Evolutionary conservation across 768 basidiomycete species (phyloP).

Genomic region (Collybia sp.): DNA sequence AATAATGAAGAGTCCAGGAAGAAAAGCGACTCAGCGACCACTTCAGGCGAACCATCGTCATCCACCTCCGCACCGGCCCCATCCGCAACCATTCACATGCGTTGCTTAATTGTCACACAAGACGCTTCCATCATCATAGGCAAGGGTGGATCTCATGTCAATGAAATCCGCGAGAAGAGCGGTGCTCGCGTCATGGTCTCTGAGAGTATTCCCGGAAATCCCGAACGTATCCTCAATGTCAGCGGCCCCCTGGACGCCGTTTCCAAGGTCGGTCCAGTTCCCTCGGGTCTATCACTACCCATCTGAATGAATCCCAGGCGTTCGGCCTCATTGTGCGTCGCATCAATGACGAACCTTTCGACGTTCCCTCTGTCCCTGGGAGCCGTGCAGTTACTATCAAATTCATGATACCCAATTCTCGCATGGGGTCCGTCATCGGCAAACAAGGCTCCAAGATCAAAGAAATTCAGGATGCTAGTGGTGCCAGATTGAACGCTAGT

Average conservation of each 20-base stretch:
- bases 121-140: slow-evolving; percentile 99
- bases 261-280: slow-evolving; percentile 67
- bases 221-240: slow-evolving; percentile 97
- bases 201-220: slow-evolving; percentile 97
- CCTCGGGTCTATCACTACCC: background rate
- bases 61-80: slow-evolving; percentile 41
- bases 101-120: slow-evolving; percentile 97
- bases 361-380: slow-evolving; percentile 94
- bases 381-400: slow-evolving; percentile 99
- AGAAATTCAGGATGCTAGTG: slow-evolving; percentile 98
- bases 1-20: slow-evolving; percentile 15
- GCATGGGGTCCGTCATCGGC: slow-evolving; percentile 99
- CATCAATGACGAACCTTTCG: slow-evolving; percentile 99
- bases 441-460: slow-evolving; percentile 98
- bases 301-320: slow-evolving; percentile 50
- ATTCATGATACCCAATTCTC: slow-evolving; percentile 98
- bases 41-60: slow-evolving; percentile 46
- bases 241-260: slow-evolving; percentile 97
- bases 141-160: slow-evolving; percentile 92
- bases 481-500: slow-evolving; percentile 92
- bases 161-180: slow-evolving; percentile 97
- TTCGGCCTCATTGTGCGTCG: slow-evolving; percentile 98
- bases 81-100: slow-evolving; percentile 91
- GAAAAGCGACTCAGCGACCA: slow-evolving; percentile 41
- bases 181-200: slow-evolving; percentile 96